Evolutionary conservation across 75 land plant genomes (phyloP).

Genomic region (Cupressus sempervirens): DNA sequence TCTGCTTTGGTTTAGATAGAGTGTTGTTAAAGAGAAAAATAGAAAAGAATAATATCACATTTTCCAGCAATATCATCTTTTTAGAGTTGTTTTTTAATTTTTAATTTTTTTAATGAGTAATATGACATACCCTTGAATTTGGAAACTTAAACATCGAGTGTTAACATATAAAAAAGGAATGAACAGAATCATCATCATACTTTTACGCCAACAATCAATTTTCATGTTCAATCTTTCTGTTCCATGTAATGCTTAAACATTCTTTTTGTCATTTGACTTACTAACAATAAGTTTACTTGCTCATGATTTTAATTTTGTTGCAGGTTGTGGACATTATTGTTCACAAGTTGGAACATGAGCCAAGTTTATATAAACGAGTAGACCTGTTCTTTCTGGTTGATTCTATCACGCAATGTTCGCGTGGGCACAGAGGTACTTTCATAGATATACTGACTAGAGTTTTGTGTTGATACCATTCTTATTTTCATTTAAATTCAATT

Average conservation of each 20-base stretch:
- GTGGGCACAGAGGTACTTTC: slow-evolving; percentile 61
- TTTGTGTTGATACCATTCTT: background rate
- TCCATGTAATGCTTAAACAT: background rate
- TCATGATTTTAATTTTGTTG: background rate
- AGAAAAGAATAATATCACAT: too few relatives aligned
- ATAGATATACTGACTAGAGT: background rate
- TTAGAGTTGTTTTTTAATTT: background rate
- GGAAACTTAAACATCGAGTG: background rate
- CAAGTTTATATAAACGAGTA: slow-evolving; percentile 62
- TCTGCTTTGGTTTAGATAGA: too few relatives aligned
- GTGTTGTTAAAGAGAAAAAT: too few relatives aligned
- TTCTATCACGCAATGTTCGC: slow-evolving; percentile 83
- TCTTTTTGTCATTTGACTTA: background rate
- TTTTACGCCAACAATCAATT: background rate
- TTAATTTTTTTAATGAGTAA: background rate
- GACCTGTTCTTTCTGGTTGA: slow-evolving; percentile 92
- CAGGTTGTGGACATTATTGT: slow-evolving; percentile 79
- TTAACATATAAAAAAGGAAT: background rate
- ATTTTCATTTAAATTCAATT: background rate
- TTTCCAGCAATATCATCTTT: background rate
- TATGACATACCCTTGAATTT: background rate
- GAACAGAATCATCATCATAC: background rate
- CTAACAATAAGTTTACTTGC: background rate
- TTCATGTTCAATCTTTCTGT: background rate
- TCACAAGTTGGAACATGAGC: slow-evolving; percentile 65